Base-by-base conservation (phyloP, 805 yeast species). In the Kodamaea fukazawae region DNA sequence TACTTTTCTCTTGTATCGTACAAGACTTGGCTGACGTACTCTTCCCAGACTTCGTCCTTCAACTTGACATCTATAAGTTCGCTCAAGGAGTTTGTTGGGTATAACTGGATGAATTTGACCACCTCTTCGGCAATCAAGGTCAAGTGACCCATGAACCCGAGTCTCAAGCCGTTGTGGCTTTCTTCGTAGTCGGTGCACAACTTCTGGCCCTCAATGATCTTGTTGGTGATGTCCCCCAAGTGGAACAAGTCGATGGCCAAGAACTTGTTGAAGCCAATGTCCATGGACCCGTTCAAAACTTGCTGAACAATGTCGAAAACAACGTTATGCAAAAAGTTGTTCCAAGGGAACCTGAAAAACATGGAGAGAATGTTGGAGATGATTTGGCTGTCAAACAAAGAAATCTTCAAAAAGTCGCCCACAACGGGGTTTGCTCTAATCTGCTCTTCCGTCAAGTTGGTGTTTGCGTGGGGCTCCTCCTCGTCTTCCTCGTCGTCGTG, bases 1-100 rank as follows among this genome's bases (percentile, higher is more conserved):
- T 93, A 93, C 65, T 89, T 90, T 58, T 89, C 95, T 49, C 99
- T 75, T 2, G 95, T 88, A 53, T 87, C 95, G 46, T 84, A 86
- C 45, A 93, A 70, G 1, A 88, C 83, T 43, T 84, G 82, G 43
- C 82, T 83, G 7, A 88, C 95, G 59, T 91, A 93, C 34, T 78
- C 73, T 38, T 78, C 79, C 98, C 98, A 90, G 9, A 71, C 76
- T 14, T 55, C 61, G 42, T 65, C 68, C 41, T 65, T 65, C 22
- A 69, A 58, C 41, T 65, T 65, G 15, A 44, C 51, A 47, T 68
- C 71, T 35, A 69, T 66, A 13, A 60, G 50, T 18, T 58, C 61
- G 44, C 71, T 65, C 13, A 69, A 49, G 4, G 67, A 58, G 40
- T 54, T 58, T 17, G 60, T 53, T 1, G 75, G 75, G 17, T 56